Conservation (phyloP, 2,329 filamentous ascomycete species). For the Rhexocercosporidium sp. region DNA sequence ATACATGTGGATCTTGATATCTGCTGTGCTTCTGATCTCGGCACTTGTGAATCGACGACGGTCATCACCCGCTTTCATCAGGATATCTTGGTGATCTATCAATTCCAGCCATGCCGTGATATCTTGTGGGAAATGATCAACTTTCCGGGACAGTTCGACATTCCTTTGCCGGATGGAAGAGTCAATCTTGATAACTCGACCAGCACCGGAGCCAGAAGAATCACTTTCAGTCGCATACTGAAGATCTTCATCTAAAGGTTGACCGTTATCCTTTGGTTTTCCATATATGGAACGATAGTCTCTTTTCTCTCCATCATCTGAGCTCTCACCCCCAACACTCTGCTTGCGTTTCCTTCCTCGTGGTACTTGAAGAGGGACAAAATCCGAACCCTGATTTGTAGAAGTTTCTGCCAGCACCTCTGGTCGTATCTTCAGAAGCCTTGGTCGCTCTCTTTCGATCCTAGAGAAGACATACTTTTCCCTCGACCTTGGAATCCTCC, state of each 20-base stretch:
- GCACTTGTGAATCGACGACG: conserved; percentile 58
- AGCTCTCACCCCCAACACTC: conserved; percentile 43
- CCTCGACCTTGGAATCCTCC: conserved; percentile 45
- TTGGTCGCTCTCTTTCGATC: conserved; percentile 46
- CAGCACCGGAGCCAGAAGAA: conserved; percentile 46
- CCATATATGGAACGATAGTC: conserved; percentile 70
- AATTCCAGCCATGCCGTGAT: conserved; percentile 77
- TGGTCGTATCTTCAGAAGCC: conserved; percentile 48
- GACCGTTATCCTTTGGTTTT: conserved; percentile 56
- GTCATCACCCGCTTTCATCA: conserved; percentile 59
- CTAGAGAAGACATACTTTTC: conserved; percentile 54
- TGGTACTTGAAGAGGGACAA: conserved; percentile 51
- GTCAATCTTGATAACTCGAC: conserved; percentile 44
- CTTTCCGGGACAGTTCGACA: conserved; percentile 64
- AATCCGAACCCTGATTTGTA: conserved; percentile 47
- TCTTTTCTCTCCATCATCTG: conserved; percentile 55
- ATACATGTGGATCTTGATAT: conserved; percentile 81
- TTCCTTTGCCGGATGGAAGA: conserved; percentile 59
- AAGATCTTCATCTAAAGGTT: conserved; percentile 39
- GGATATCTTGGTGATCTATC: conserved; percentile 76
- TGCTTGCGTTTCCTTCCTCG: conserved; percentile 40
- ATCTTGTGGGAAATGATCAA: conserved; percentile 70
- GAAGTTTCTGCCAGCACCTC: conserved; percentile 36
- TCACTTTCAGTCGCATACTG: conserved; percentile 53
- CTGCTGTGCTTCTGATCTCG: conserved; percentile 72